Base-by-base conservation (phyloP, 2,329 filamentous ascomycete genomes). In the Elsinoe ampelina region DNA sequence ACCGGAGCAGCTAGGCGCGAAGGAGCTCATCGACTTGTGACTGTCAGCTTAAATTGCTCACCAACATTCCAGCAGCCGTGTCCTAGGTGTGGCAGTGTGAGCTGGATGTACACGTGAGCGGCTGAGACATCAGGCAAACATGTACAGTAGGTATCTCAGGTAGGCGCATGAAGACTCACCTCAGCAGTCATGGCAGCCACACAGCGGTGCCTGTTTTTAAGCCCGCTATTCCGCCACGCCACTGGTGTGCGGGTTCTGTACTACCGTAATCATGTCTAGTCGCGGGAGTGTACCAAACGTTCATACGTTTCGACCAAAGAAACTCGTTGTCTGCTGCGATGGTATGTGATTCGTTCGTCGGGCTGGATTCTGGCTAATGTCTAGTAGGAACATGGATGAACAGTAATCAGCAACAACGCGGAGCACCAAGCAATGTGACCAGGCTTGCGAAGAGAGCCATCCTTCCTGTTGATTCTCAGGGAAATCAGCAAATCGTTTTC, bases 401-500 rank as follows among this genome's bases (percentile, higher is more conserved):
- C 22, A 47, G 66, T 7, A 58, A 61, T n/a, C 42, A 61, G 7
- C 66, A 66, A 17, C 63, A 67, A 41, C 59, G 66, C 5, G 64
- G 66, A 42, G 66, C 62, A 26, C 68, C 68, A 15, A 64, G 66
- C n/a, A 71, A 71, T 38, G 66, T 71, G 2, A 71, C 69, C 3
- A 59, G 68, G 13, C 66, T 71, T 13, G 63, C 67, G 3, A 45
- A 45, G 19, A 61, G 68, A 56, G 68, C 68, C 7, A 67, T 70
- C 58, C 61, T 62, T 48, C 57, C 63, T 12, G 65, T 66, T 43
- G 69, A 71, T 48, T 63, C 65, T 38, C 58, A 63, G 15, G 63
- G 69, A 36, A 65, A 69, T 54, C 63, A 67, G 34, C 69, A 71
- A 42, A 67, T 71, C 19, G 67, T 70, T 20, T 71, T 69, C 59